These are phyloP conservation scores for Lepidopterella palustris DNA, from an alignment of 495 filamentous ascomycete genomes.

Conservation along the genomic window DNA sequence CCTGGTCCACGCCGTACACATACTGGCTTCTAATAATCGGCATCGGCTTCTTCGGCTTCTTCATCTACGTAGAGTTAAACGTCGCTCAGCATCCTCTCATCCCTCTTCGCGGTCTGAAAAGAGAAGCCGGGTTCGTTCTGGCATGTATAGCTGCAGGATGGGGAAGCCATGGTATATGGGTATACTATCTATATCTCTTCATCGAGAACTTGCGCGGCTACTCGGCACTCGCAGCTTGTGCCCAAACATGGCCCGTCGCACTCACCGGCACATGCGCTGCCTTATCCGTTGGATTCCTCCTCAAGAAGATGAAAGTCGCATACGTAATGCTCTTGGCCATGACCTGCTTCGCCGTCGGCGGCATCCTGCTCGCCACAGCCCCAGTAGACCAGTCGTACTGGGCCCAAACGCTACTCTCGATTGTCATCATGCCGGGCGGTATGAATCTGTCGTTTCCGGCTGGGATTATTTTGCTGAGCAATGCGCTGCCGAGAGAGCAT, in stretches of 20 bases:
- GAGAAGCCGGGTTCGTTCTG: slow-evolving; percentile 41
- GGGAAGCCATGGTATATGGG: slow-evolving; percentile 43
- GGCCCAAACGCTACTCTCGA: slow-evolving; percentile 52
- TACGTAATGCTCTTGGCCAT: slow-evolving; percentile 49
- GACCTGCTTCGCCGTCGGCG: slow-evolving; percentile 40
- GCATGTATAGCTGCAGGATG: slow-evolving; percentile 45
- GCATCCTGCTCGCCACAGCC: slow-evolving; percentile 41
- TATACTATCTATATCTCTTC: slow-evolving; percentile 45
- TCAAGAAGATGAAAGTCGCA: slow-evolving; percentile 35
- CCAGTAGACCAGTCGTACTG: slow-evolving; percentile 51
- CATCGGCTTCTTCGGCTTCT: slow-evolving; percentile 35
- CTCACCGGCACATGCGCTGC: slow-evolving; percentile 40
- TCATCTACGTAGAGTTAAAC: slow-evolving; percentile 41
- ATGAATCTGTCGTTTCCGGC: slow-evolving; percentile 60
- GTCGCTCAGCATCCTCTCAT: slow-evolving; percentile 41
- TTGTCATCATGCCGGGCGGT: slow-evolving; percentile 52
- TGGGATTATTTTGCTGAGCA: slow-evolving; percentile 53
- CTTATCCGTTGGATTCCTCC: slow-evolving; percentile 41
- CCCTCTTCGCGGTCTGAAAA: slow-evolving; percentile 39
- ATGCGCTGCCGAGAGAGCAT: slow-evolving; percentile 50
- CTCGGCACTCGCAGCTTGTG: slow-evolving; percentile 38
- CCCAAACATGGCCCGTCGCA: slow-evolving; percentile 37
- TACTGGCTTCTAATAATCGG: slow-evolving; percentile 45
- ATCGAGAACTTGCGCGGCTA: slow-evolving; percentile 33
- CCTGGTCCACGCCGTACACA: slow-evolving; percentile 44